Conservation (phyloP, 306 rosid genomes). For the Cucumis sativus region DNA sequence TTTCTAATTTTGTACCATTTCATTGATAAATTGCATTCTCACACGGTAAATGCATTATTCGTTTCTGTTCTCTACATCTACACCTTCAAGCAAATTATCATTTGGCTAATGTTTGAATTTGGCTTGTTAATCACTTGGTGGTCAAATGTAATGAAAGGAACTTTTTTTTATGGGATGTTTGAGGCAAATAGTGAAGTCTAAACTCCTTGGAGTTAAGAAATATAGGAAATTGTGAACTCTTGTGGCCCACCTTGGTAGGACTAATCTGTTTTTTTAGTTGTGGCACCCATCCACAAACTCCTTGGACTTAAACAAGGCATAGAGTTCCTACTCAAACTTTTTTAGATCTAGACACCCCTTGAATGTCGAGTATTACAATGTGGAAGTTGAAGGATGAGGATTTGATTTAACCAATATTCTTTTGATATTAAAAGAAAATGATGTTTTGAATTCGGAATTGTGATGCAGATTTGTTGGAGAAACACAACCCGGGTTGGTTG, state of each 20-base stretch:
- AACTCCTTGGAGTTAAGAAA: too few species aligned
- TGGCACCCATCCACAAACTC: too few species aligned
- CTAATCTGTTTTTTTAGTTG: too few species aligned
- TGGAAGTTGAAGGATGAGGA: background rate
- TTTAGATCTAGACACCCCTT: too few species aligned
- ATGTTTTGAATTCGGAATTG: background rate
- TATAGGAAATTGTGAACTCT: too few species aligned
- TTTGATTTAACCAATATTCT: background rate
- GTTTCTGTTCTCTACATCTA: background rate
- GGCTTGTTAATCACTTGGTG: background rate
- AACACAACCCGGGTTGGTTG: conserved; percentile 65
- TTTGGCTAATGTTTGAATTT: background rate
- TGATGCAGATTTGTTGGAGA: conserved; percentile 45
- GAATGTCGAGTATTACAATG: background rate
- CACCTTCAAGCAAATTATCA: background rate
- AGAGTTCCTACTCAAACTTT: too few species aligned
- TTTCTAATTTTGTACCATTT: background rate
- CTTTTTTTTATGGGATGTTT: too few species aligned
- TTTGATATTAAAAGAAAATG: background rate
- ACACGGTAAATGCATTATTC: background rate
- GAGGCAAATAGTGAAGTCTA: too few species aligned
- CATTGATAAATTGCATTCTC: background rate
- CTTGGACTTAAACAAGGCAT: too few species aligned
- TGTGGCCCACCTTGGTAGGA: too few species aligned
- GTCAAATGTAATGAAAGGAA: background rate